phyloP scores from a whole-genome alignment of 495 filamentous ascomycete genomes.

The Aspergillus nanangensis region DNA sequence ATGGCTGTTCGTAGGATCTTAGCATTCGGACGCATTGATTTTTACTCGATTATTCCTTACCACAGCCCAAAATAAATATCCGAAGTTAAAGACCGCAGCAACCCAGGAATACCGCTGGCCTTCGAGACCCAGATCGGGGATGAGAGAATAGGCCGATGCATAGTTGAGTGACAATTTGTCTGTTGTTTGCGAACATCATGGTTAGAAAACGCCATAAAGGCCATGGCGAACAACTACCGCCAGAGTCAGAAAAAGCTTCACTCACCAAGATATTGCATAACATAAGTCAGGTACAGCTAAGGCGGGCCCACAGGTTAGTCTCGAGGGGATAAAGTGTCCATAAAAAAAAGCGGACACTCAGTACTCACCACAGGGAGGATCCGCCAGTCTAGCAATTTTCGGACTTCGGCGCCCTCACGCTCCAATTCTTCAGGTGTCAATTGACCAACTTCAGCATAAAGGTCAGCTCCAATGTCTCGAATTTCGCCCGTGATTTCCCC shows the following conservation, averaged over 20 bases:
- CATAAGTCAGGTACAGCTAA: constrained; percentile 34
- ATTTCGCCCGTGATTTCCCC: constrained; percentile 19
- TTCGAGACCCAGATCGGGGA: constrained; percentile 37
- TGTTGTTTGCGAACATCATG: not conserved
- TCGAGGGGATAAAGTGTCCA: not conserved
- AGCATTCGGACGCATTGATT: too few species aligned
- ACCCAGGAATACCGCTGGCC: constrained; percentile 55
- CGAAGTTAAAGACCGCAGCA: constrained; percentile 46
- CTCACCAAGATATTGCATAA: constrained; percentile 33
- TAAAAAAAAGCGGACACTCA: constrained; percentile 2
- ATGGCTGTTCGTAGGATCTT: constrained; percentile 21
- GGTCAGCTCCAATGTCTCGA: constrained; percentile 27
- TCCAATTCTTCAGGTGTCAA: constrained; percentile 28
- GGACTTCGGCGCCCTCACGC: constrained; percentile 24
- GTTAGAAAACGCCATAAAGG: too few species aligned
- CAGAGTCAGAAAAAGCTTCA: too few species aligned
- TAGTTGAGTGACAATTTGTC: constrained; percentile 38
- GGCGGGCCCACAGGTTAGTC: not conserved
- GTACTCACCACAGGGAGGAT: constrained; percentile 28
- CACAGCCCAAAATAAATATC: constrained; percentile 47
- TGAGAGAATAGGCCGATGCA: constrained; percentile 35
- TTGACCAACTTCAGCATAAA: constrained; percentile 29
- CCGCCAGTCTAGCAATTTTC: constrained; percentile 30
- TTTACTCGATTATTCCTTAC: not conserved
- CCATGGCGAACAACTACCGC: too few species aligned